phyloP scores from a whole-genome alignment of 306 rosid genomes.

The Begonia loranthoides region DNA sequence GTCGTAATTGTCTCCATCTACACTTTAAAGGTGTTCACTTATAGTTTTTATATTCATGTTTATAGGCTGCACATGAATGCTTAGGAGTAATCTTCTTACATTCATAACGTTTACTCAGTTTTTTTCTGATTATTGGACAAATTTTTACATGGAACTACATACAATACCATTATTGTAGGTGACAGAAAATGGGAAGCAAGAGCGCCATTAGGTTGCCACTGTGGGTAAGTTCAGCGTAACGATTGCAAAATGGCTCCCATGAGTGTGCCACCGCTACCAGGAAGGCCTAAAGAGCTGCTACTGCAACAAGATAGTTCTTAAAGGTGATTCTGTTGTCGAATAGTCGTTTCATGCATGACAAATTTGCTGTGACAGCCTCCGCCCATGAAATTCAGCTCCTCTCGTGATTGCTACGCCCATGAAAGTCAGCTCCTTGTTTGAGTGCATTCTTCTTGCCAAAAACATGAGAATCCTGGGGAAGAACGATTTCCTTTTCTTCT shows the following conservation, averaged over 20 bases:
- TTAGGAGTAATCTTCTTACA: not conserved
- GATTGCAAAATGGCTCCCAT: conserved; percentile 79
- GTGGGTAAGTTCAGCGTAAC: conserved; percentile 97
- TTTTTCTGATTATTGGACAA: not conserved
- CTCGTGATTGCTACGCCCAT: conserved; percentile 89
- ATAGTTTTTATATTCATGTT: not conserved
- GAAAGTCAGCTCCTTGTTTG: conserved; percentile 92
- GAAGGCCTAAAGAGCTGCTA: conserved; percentile 95
- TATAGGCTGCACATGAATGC: not conserved
- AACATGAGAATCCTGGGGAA: conserved; percentile 87
- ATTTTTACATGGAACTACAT: not conserved
- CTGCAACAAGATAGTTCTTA: conserved; percentile 89
- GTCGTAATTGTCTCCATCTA: no score
- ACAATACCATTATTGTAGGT: conserved; percentile 30
- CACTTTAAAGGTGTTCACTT: no score
- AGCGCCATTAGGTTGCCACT: conserved; percentile 91
- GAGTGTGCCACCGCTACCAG: conserved; percentile 80
- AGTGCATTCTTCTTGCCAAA: conserved; percentile 58
- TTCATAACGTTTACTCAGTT: not conserved
- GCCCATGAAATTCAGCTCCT: conserved; percentile 96
- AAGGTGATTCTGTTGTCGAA: conserved; percentile 95
- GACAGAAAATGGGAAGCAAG: conserved; percentile 93
- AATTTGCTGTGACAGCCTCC: conserved; percentile 82
- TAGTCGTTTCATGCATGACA: conserved; percentile 95
- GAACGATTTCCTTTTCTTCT: conserved; percentile 63